Percentiles rank a stretch among this genome's conserved stretches.
These are phyloP conservation scores for Phytopythium helicoides DNA, from an alignment of 352 stramenopile genomes.

Conservation along the genomic window DNA sequence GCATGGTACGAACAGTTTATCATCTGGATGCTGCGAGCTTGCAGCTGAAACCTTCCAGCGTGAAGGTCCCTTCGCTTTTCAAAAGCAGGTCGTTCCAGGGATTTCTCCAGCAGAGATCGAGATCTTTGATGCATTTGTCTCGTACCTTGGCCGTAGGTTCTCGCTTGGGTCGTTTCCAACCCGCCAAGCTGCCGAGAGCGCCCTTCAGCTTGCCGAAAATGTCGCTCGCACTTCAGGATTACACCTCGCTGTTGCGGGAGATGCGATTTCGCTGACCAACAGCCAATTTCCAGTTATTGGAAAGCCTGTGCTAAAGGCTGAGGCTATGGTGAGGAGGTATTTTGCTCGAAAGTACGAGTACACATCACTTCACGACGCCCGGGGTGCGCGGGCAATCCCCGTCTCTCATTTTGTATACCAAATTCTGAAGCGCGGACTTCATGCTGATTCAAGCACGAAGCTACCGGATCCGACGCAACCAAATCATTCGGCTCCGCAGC, in stretches of 20 bases:
- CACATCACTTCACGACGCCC: conserved; percentile 29
- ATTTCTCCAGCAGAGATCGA: conserved; percentile 47
- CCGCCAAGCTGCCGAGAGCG: conserved; percentile 41
- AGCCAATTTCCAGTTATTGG: conserved; percentile 34
- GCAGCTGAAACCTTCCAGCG: conserved; percentile 29
- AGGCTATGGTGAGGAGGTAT: conserved; percentile 34
- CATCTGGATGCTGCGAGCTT: conserved; percentile 29
- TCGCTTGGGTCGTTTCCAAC: conserved; percentile 47
- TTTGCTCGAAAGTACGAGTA: conserved; percentile 59
- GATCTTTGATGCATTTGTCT: conserved; percentile 41
- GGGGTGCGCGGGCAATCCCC: conserved; percentile 26
- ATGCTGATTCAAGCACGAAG: conserved; percentile 18
- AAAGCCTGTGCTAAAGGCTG: conserved; percentile 35
- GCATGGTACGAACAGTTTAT: conserved; percentile 9
- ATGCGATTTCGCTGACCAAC: conserved; percentile 18
- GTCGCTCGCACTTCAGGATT: conserved; percentile 29
- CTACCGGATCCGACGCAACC: conserved; percentile 12
- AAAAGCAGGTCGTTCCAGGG: conserved; percentile 35
- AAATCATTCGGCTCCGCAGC: background rate
- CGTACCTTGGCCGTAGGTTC: conserved; percentile 45
- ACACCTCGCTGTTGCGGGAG: conserved; percentile 22
- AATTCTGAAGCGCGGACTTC: conserved; percentile 24
- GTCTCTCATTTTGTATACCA: conserved; percentile 50
- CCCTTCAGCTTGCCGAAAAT: conserved; percentile 35
- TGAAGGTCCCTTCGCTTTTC: conserved; percentile 41